These are phyloP conservation scores for Penicillium capsulatum DNA, from an alignment of 2,329 filamentous ascomycete genomes.

Conservation along the genomic window DNA sequence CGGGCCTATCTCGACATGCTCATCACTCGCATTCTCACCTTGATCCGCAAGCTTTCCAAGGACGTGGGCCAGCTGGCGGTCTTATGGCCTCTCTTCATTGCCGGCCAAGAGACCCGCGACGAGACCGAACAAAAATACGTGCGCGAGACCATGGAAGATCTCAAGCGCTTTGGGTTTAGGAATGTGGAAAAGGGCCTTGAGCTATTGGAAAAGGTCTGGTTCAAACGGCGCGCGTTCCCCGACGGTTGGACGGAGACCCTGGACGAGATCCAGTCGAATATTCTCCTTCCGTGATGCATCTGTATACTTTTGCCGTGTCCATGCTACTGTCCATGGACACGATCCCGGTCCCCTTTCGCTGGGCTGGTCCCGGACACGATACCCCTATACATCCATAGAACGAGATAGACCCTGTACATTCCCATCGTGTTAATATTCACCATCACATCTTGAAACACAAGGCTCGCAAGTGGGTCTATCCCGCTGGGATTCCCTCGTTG, in stretches of 20 bases:
- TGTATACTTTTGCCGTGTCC: neutral
- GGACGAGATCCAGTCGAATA: slow-evolving; percentile 32
- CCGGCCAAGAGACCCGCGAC: slow-evolving; percentile 31
- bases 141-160: slow-evolving; percentile 23
- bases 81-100: slow-evolving; percentile 35
- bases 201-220: slow-evolving; percentile 29
- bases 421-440: too few species aligned
- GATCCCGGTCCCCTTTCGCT: too few species aligned
- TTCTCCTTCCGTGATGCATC: slow-evolving; percentile 27
- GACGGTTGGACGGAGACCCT: slow-evolving; percentile 32
- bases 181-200: slow-evolving; percentile 32
- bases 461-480: too few species aligned
- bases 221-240: slow-evolving; percentile 32
- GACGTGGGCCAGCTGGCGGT: slow-evolving; percentile 34
- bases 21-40: slow-evolving; percentile 27
- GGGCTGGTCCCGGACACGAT: too few species aligned
- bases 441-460: too few species aligned
- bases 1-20: slow-evolving; percentile 27
- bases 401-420: too few species aligned
- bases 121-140: slow-evolving; percentile 29
- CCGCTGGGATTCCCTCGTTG: too few species aligned
- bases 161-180: slow-evolving; percentile 15
- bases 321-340: neutral
- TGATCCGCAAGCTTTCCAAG: slow-evolving; percentile 31
- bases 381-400: too few species aligned